Base-by-base conservation (phyloP, 441 rosid species). In the Croton setiger region DNA sequence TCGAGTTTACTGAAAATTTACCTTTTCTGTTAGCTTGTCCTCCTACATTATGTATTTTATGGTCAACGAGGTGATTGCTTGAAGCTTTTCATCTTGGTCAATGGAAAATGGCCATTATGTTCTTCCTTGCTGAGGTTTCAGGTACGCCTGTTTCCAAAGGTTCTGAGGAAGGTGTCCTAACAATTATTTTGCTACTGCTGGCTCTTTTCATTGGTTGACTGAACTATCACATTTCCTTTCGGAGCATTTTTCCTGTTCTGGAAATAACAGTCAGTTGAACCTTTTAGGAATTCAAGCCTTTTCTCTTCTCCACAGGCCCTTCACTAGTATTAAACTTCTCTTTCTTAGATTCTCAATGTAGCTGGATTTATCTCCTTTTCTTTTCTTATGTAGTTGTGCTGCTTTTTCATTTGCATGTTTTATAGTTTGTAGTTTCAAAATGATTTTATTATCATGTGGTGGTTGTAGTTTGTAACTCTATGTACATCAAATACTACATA, bases 71-170 rank as follows among this genome's bases (percentile, higher is more conserved):
- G 37, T 33, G 18, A 56, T 56, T 47, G 23, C 48, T 52, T 23
- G 3, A 33, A 21, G 71, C 45, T 37, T 68, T 31, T 36, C 39
- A 33, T 67, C 48, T n/a, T 35, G 0, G 5, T 14, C 52, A 17
- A 9, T 54, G 5, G 31, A 27, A 27, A 27, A 27, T 27, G 31
- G 31, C 31, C 31, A 27, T 27, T 27, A 27, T 27, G 36, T 53
- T 36, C 9, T 23, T 44, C 54, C 13, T 37, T 68, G 44, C 55
- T 59, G 66, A 63, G 72, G 65, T 68, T 60, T 60, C 64, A 53
- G 69, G 71, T 66, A 8, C 9, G 20, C 41, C 63, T 63, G 10
- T 52, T 75, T 57, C 47, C 51, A 43, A 39, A 55, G 60, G 36
- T 65, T 48, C 48, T 52, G 63, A 39, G 61, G 41, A 13, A 57